Evolutionary conservation across 2,329 filamentous ascomycete genomes (phyloP), one percentile per base, ranked within the genome.

Genomic region (Aspergillus sclerotialis): DNA sequence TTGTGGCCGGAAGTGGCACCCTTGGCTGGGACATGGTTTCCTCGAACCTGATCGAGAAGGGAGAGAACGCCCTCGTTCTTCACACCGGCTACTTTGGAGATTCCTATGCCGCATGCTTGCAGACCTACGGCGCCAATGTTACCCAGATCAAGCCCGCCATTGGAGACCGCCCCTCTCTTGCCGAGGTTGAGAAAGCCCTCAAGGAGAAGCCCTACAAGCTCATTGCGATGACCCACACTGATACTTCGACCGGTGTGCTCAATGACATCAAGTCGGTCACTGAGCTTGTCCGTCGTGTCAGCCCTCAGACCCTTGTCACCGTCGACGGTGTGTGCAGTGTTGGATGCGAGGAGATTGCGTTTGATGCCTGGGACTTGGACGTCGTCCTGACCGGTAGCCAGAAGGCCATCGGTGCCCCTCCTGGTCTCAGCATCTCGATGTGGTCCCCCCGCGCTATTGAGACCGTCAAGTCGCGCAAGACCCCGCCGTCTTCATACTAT

Each of bases 321-420:
- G 90, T 95, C 36, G 92, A 98, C 58, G 92, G 90, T 44, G 92
- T 98, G 32, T 98, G 92, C 78, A 94, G 86, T 62, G 89, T 98
- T 35, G 92, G 89, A 30, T 88, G 82, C 50, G 92, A 98, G 67
- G 89, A 96, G 68, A 90, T 98, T 51, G 80, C 82, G 28, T 98
- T 98, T 61, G 92, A 98, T 59, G 84, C 84, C 35, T 96, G 90
- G 92, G 81, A 82, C 45, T 70, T 98, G 31, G 92, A 98, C 61
- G 87, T 80, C 48, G 90, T 95, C 28, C 72, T 98, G 39, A 98
- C 92, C 2, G 92, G 92, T 40, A 88, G 84, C 42, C 92, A 98
- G 60, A 98, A 98, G 73, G 92, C 86, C 46, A 94, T 98, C 53
- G 92, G 92, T 37, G 90, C 85, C 61, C 92, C 92, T 3, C 92